A percentile compares a stretch with the other conserved stretches of the same genome.
phyloP scores from a whole-genome alignment of 352 stramenopile genomes.

The Salisapilia sapeloensis region DNA sequence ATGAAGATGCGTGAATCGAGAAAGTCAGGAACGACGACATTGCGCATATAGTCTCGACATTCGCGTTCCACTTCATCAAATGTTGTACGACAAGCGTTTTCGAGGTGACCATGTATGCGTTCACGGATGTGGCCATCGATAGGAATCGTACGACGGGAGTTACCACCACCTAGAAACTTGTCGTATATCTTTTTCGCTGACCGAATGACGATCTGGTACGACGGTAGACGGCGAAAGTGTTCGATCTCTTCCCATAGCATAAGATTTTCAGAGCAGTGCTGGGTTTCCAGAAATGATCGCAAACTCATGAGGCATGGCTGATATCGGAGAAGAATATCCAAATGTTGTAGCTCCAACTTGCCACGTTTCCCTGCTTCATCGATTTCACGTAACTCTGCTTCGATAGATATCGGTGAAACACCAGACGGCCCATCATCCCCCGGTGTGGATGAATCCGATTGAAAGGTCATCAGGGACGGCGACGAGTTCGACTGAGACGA shows the following conservation, averaged over 20 bases:
- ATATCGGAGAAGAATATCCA: slow-evolving; percentile 58
- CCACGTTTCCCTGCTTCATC: slow-evolving; percentile 44
- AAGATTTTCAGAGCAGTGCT: slow-evolving; percentile 69
- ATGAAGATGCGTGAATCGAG: slow-evolving; percentile 75
- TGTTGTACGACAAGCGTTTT: slow-evolving; percentile 39
- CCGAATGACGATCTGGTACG: slow-evolving; percentile 70
- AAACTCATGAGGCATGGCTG: slow-evolving; percentile 50
- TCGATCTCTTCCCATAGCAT: slow-evolving; percentile 79
- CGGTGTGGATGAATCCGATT: too few species aligned
- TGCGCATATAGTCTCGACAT: slow-evolving; percentile 58
- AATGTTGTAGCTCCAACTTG: slow-evolving; percentile 55
- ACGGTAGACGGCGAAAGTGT: slow-evolving; percentile 55
- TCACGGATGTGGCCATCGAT: slow-evolving; percentile 22
- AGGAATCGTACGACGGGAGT: slow-evolving; percentile 29
- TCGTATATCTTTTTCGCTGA: slow-evolving; percentile 76
- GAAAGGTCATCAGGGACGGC: too few species aligned
- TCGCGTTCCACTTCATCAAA: slow-evolving; percentile 67
- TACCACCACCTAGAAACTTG: slow-evolving; percentile 62
- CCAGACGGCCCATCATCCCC: background rate
- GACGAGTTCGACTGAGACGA: slow-evolving; percentile 11
- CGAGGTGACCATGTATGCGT: slow-evolving; percentile 32
- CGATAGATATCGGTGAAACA: too few species aligned
- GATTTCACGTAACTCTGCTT: slow-evolving; percentile 29
- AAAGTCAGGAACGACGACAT: slow-evolving; percentile 60
- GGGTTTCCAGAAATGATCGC: slow-evolving; percentile 44